Percentiles rank a stretch among this genome's conserved stretches.
phyloP scores from a whole-genome alignment of 176 grass and related monocot species.

The Paspalum vaginatum region DNA sequence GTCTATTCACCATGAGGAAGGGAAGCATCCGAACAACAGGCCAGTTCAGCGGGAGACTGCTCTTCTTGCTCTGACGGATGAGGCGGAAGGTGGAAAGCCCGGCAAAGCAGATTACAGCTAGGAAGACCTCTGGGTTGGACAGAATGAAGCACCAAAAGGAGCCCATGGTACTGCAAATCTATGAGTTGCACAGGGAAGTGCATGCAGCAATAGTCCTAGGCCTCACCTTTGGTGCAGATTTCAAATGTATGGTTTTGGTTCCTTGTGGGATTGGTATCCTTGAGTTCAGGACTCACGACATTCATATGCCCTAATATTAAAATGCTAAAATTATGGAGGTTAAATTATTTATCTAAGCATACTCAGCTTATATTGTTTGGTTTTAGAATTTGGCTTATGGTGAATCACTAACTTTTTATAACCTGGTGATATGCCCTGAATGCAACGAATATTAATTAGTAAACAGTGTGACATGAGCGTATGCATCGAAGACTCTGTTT shows the following conservation, averaged over 20 bases:
- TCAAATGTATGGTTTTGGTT: conserved; percentile 21
- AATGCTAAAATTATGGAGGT: conserved; percentile 15
- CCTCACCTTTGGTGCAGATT: conserved; percentile 24
- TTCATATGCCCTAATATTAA: conserved; percentile 28
- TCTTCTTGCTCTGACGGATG: conserved; percentile 23
- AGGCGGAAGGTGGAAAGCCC: conserved; percentile 43
- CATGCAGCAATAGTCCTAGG: conserved; percentile 33
- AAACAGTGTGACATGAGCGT: neutral
- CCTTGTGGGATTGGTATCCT: conserved; percentile 24
- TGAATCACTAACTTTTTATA: conserved; percentile 1
- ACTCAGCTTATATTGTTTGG: neutral
- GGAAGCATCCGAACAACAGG: conserved; percentile 70
- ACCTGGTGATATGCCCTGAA: neutral
- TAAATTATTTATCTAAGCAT: conserved; percentile 21
- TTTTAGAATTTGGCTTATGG: neutral
- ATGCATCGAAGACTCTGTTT: conserved; percentile 1
- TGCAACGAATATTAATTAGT: neutral
- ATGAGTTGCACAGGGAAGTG: conserved; percentile 28
- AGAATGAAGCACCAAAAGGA: conserved; percentile 35
- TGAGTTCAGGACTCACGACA: conserved; percentile 48
- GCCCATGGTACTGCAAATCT: conserved; percentile 42
- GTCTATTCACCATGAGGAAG: conserved; percentile 21
- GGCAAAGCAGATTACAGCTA: conserved; percentile 60
- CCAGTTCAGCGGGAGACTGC: conserved; percentile 50
- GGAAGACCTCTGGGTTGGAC: conserved; percentile 58